A percentile compares a stretch with the other conserved stretches of the same genome.
Conservation (phyloP, 257 asterid species). For the Penstemon davidsonii region DNA sequence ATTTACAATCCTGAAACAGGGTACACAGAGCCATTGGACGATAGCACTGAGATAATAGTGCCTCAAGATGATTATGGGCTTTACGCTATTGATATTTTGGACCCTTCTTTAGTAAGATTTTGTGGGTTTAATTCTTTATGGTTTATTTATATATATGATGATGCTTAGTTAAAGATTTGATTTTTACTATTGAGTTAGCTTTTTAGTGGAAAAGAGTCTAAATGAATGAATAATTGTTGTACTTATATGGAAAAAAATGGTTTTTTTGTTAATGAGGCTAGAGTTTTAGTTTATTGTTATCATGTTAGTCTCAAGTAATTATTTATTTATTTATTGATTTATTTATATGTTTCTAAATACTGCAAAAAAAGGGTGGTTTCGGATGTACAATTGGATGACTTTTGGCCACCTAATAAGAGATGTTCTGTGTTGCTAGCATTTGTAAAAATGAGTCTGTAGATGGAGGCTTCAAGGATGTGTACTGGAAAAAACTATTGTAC, state of each 20-base stretch:
- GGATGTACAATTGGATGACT: too few relatives aligned
- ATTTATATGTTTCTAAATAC: too few relatives aligned
- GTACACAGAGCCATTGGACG: slow-evolving; percentile 79
- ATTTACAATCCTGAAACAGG: slow-evolving; percentile 80
- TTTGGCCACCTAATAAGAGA: too few relatives aligned
- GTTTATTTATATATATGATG: neutral
- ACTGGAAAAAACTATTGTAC: neutral
- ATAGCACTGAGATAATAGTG: slow-evolving; percentile 62
- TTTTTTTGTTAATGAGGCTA: neutral
- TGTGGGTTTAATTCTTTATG: neutral
- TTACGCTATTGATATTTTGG: slow-evolving; percentile 92
- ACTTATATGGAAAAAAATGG: neutral
- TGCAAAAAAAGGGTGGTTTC: too few relatives aligned
- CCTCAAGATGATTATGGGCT: slow-evolving; percentile 97
- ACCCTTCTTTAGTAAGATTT: slow-evolving; percentile 75
- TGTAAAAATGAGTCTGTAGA: neutral
- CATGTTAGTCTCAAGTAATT: neutral
- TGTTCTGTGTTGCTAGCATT: too few relatives aligned
- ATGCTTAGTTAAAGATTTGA: neutral
- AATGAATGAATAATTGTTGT: neutral
- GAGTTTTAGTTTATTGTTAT: neutral
- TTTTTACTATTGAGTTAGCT: neutral
- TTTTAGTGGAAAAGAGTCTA: neutral
- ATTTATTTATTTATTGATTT: neutral
- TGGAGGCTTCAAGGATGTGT: neutral